phyloP scores from a whole-genome alignment of 106 monocot genomes.

The Acanthochlamys bracteata region DNA sequence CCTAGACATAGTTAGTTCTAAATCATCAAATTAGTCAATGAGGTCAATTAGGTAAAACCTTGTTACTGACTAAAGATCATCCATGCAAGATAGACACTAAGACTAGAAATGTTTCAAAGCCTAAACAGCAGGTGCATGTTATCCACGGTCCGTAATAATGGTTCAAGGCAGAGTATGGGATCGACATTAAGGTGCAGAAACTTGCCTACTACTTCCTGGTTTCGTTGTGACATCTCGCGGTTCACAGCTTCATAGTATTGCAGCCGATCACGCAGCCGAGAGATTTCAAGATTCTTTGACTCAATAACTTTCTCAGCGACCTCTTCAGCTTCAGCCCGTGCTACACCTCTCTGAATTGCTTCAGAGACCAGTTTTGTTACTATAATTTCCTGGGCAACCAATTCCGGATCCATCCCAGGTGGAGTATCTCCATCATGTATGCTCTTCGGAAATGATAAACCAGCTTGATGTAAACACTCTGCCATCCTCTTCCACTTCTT shows the following conservation, averaged over 20 bases:
- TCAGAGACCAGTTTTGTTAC: conserved; percentile 27
- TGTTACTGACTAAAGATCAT: no score
- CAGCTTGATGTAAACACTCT: conserved; percentile 14
- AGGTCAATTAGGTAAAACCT: no score
- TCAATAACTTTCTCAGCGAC: conserved; percentile 19
- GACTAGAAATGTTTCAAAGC: no score
- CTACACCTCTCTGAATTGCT: conserved; percentile 25
- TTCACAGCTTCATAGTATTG: conserved; percentile 56
- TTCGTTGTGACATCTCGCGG: conserved; percentile 61
- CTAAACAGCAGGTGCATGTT: no score
- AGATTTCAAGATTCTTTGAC: conserved; percentile 42
- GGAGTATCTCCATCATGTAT: conserved; percentile 5
- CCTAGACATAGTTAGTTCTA: no score
- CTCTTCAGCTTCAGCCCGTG: conserved; percentile 32
- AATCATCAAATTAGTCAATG: no score
- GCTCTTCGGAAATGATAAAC: conserved; percentile 4
- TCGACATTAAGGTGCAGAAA: neutral
- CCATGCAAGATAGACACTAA: no score
- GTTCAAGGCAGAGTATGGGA: no score
- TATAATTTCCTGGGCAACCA: conserved; percentile 23
- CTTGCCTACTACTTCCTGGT: conserved; percentile 50
- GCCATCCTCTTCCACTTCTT: conserved; percentile 19
- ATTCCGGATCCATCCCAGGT: conserved; percentile 19
- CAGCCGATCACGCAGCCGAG: conserved; percentile 33
- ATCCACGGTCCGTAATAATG: no score